phyloP scores from a whole-genome alignment of 2,329 filamentous ascomycete species.

The Alternaria hordeiaustralica region DNA sequence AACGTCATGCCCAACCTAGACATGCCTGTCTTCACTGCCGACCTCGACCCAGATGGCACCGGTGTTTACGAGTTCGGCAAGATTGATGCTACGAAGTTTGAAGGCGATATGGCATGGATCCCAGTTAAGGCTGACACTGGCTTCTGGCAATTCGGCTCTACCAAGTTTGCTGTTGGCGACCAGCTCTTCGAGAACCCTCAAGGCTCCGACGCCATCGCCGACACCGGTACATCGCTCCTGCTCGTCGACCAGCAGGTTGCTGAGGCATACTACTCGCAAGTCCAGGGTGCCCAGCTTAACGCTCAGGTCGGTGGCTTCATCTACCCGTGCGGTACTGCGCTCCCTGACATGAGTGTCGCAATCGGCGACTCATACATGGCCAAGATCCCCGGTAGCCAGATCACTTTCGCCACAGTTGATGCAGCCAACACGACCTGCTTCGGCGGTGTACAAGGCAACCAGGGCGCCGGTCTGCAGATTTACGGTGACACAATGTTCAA shows the following conservation, averaged over 20 bases:
- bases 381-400: constrained; percentile 57
- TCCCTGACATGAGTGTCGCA: constrained; percentile 59
- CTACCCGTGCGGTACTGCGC: constrained; percentile 51
- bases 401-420: constrained; percentile 50
- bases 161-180: constrained; percentile 63
- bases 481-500: constrained; percentile 68
- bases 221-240: constrained; percentile 68
- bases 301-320: constrained; percentile 51
- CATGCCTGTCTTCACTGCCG: constrained; percentile 73
- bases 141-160: constrained; percentile 72
- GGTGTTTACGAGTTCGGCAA: constrained; percentile 77
- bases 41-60: constrained; percentile 65
- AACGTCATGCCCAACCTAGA: constrained; percentile 68
- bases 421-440: constrained; percentile 64
- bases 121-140: constrained; percentile 67
- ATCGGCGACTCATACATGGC: constrained; percentile 66
- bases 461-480: constrained; percentile 63
- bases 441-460: constrained; percentile 69
- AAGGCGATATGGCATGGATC: constrained; percentile 67
- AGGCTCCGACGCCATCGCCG: constrained; percentile 54
- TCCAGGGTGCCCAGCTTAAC: constrained; percentile 48
- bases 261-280: constrained; percentile 53
- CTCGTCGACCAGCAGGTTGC: constrained; percentile 63
- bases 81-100: constrained; percentile 69
- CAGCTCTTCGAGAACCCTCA: constrained; percentile 62